Evolutionary conservation across 1,139 yeast species (phyloP).

Genomic region (Taphrina betulina): DNA sequence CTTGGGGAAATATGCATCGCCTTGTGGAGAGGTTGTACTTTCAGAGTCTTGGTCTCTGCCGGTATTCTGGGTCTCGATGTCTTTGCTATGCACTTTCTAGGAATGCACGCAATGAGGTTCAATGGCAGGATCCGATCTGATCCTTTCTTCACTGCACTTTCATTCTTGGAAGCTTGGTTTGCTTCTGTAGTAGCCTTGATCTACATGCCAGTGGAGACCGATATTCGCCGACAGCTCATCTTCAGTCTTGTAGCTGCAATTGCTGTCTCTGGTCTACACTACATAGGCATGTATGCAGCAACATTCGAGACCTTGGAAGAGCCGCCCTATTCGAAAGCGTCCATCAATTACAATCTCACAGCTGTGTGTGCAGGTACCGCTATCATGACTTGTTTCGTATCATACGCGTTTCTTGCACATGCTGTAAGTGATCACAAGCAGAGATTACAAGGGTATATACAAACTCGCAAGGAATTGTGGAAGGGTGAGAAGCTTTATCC

Average conservation of each 20-base stretch:
- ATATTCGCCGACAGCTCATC: conserved; percentile 11
- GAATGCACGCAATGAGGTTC: conserved; percentile 24
- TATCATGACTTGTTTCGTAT: conserved; percentile 15
- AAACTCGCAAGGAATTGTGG: conserved; percentile 22
- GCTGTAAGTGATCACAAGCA: conserved; percentile 11
- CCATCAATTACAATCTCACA: conserved; percentile 4
- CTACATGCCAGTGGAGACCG: conserved; percentile 13
- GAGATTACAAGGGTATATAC: conserved; percentile 10
- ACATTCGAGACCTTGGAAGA: conserved; percentile 14
- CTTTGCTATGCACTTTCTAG: conserved; percentile 22
- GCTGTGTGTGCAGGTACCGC: conserved; percentile 21
- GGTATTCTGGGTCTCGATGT: conserved; percentile 13
- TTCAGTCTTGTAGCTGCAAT: conserved; percentile 19
- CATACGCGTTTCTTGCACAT: conserved; percentile 20
- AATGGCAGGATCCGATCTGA: conserved; percentile 6
- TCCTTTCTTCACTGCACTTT: neutral
- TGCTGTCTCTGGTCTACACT: conserved; percentile 21
- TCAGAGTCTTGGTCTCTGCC: conserved; percentile 2
- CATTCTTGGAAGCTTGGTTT: conserved; percentile 15
- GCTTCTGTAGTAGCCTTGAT: conserved; percentile 20
- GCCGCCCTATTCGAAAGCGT: neutral
- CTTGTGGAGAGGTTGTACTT: conserved; percentile 8
- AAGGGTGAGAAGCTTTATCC: conserved; percentile 13
- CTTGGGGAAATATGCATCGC: neutral
- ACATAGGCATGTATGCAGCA: conserved; percentile 26